phyloP scores from a whole-genome alignment of 768 basidiomycete species.

The Candolleomyces aberdarensis region DNA sequence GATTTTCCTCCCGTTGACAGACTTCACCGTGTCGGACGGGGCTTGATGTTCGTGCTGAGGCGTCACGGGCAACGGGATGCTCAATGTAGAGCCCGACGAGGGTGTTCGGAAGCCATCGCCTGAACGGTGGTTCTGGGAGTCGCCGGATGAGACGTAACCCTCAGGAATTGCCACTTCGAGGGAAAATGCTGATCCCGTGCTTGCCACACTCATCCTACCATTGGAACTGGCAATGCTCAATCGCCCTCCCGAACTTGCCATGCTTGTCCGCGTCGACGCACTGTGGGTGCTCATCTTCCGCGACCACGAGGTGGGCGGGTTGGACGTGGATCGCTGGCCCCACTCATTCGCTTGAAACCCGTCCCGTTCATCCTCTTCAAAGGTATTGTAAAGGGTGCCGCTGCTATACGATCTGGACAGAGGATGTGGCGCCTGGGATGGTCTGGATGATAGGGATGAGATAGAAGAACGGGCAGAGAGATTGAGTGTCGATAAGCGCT shows the following conservation, averaged over 20 bases:
- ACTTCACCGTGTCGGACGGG: constrained; percentile 10
- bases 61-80: constrained; percentile 32
- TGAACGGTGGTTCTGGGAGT: constrained; percentile 9
- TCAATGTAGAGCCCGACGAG: constrained; percentile 32
- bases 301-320: constrained; percentile 11
- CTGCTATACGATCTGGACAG: constrained; percentile 31
- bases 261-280: constrained; percentile 27
- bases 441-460: constrained; percentile 28
- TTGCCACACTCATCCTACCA: constrained; percentile 2
- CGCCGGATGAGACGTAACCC: constrained; percentile 1
- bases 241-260: constrained; percentile 20
- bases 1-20: constrained; percentile 3
- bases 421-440: constrained; percentile 22
- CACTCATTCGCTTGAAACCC: constrained; percentile 18
- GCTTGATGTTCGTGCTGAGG: constrained; percentile 23
- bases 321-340: constrained; percentile 13
- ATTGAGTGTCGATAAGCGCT: constrained; percentile 56
- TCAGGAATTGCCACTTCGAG: constrained; percentile 20
- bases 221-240: constrained; percentile 3
- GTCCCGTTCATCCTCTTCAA: constrained; percentile 12
- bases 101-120: constrained; percentile 23
- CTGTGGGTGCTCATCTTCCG: constrained; percentile 10
- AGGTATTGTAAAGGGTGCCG: constrained; percentile 23
- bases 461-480: constrained; percentile 45
- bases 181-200: constrained; percentile 15